Percentiles rank a stretch among this genome's conserved stretches.
Evolutionary conservation across 2,329 filamentous ascomycete genomes (phyloP).

Genomic region (Incumbomyces lentus): DNA sequence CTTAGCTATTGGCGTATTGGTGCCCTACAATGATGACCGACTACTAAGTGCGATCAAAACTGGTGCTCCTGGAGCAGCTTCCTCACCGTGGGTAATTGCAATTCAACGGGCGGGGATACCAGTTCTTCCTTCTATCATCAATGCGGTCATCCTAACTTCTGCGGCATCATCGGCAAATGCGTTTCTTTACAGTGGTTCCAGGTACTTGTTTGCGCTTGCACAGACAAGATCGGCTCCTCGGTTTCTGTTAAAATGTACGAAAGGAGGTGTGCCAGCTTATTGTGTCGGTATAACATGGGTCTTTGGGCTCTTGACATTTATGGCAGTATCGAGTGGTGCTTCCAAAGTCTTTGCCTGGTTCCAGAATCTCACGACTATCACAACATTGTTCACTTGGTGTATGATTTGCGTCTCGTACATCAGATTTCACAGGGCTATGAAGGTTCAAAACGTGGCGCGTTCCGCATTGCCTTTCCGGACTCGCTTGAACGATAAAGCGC

Average conservation of each 20-base stretch:
- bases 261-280: too few relatives aligned
- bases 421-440: slow-evolving; percentile 35
- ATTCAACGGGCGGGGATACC: slow-evolving; percentile 45
- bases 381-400: slow-evolving; percentile 35
- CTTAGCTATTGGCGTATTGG: slow-evolving; percentile 57
- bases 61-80: slow-evolving; percentile 36
- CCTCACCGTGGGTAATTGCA: slow-evolving; percentile 53
- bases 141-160: slow-evolving; percentile 62
- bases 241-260: too few relatives aligned
- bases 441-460: slow-evolving; percentile 25
- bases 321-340: too few relatives aligned
- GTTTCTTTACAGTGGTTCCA: slow-evolving; percentile 44
- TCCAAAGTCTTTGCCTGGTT: slow-evolving; percentile 38
- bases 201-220: slow-evolving; percentile 42
- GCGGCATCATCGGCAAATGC: slow-evolving; percentile 61
- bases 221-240: slow-evolving; percentile 27
- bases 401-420: slow-evolving; percentile 37
- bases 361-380: slow-evolving; percentile 37
- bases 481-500: slow-evolving; percentile 25
- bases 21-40: slow-evolving; percentile 53
- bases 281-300: too few relatives aligned
- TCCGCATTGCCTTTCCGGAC: background rate
- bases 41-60: slow-evolving; percentile 44
- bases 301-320: too few relatives aligned
- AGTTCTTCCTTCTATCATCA: slow-evolving; percentile 56